These are phyloP conservation scores for Debaryomyces sp. DNA, from an alignment of 1,139 yeast genomes.

Conservation along the genomic window DNA sequence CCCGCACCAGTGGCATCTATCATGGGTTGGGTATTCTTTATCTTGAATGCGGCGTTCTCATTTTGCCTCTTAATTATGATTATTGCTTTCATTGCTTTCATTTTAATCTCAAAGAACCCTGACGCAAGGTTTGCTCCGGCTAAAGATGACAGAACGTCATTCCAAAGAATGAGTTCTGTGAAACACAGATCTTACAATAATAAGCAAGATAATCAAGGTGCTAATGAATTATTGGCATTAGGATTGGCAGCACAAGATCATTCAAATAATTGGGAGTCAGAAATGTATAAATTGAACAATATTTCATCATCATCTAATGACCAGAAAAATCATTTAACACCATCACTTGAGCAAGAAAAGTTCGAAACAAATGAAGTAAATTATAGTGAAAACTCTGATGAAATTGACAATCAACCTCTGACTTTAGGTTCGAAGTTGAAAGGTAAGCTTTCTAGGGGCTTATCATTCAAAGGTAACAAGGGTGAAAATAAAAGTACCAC, in stretches of 20 bases:
- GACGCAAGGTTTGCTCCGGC: conserved; percentile 85
- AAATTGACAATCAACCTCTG: background rate
- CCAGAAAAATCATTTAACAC: conserved; percentile 8
- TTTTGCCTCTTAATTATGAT: conserved; percentile 63
- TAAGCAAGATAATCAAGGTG: conserved; percentile 22
- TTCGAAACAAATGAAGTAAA: conserved; percentile 7
- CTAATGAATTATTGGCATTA: conserved; percentile 65
- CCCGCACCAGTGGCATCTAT: conserved; percentile 67
- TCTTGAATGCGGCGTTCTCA: conserved; percentile 77
- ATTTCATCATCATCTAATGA: conserved; percentile 17
- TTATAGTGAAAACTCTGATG: conserved; percentile 7
- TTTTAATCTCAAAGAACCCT: conserved; percentile 71
- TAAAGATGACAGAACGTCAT: conserved; percentile 79
- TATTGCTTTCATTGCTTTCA: conserved; percentile 56
- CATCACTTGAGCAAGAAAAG: conserved; percentile 8
- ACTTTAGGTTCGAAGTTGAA: conserved; percentile 26
- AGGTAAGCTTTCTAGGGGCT: conserved; percentile 20
- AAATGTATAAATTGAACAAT: conserved; percentile 56
- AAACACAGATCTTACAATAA: conserved; percentile 21
- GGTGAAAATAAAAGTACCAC: conserved; percentile 14
- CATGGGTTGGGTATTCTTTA: conserved; percentile 81
- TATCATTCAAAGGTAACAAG: conserved; percentile 25
- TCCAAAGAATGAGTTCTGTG: conserved; percentile 60
- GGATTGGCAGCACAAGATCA: conserved; percentile 77
- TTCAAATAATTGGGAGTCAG: conserved; percentile 67